Conservation (phyloP, 1,139 yeast genomes). For the Geotrichum histeridarum region DNA sequence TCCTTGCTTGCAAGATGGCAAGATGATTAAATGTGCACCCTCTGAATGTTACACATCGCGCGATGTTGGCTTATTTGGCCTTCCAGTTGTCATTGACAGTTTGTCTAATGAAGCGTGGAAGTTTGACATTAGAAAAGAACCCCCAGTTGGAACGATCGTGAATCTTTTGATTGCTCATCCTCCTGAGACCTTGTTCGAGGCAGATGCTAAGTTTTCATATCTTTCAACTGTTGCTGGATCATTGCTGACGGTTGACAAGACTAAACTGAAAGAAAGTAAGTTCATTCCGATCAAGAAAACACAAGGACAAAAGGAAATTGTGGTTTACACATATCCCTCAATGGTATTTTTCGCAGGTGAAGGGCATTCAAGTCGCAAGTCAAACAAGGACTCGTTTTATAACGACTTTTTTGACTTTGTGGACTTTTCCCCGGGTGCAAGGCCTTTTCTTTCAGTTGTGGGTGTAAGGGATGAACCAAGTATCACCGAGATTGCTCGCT, state of each 20-base stretch:
- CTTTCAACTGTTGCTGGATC: conserved; percentile 30
- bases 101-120: conserved; percentile 31
- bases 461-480: conserved; percentile 39
- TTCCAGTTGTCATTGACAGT: conserved; percentile 31
- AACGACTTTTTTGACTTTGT: conserved; percentile 34
- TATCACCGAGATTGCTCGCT: conserved; percentile 33
- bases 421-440: conserved; percentile 27
- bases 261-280: conserved; percentile 20
- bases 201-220: conserved; percentile 32
- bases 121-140: conserved; percentile 35
- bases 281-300: conserved; percentile 32
- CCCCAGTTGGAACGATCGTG: conserved; percentile 29
- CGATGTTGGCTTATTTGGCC: conserved; percentile 32
- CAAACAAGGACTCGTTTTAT: conserved; percentile 25
- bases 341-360: conserved; percentile 26
- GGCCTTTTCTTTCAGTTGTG: conserved; percentile 34
- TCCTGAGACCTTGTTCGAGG: conserved; percentile 26
- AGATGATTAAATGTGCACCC: conserved; percentile 26
- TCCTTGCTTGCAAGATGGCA: conserved; percentile 26
- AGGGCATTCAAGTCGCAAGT: conserved; percentile 2
- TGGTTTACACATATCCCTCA: conserved; percentile 24
- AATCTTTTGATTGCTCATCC: conserved; percentile 26
- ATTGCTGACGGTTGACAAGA: conserved; percentile 25
- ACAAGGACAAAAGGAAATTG: background rate
- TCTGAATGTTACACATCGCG: conserved; percentile 29